A percentile compares a stretch with the other conserved stretches of the same genome.
phyloP scores from a whole-genome alignment of 768 basidiomycete genomes.

The Phanerochaete sordida region DNA sequence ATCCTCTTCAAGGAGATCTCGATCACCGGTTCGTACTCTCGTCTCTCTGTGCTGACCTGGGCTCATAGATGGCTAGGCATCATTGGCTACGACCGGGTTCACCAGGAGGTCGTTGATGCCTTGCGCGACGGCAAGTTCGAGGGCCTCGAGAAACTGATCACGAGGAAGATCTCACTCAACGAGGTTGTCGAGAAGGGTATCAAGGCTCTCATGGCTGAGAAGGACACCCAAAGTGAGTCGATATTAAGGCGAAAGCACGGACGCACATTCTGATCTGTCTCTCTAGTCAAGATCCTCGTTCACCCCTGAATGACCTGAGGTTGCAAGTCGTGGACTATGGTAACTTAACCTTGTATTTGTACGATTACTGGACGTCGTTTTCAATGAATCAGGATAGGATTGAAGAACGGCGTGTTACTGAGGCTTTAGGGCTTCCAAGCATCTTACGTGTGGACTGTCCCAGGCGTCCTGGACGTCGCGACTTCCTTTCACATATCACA shows the following conservation, averaged over 20 bases:
- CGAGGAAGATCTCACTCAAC: slow-evolving; percentile 36
- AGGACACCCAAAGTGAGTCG: slow-evolving; percentile 37
- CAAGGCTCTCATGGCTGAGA: slow-evolving; percentile 35
- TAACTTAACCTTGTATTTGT: neutral
- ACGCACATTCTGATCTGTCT: neutral
- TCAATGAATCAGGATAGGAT: neutral
- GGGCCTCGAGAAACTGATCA: slow-evolving; percentile 39
- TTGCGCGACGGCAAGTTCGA: slow-evolving; percentile 36
- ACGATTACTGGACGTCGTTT: neutral
- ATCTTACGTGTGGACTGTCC: neutral
- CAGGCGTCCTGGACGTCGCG: neutral
- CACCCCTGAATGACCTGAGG: slow-evolving; percentile 6
- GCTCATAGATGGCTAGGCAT: slow-evolving; percentile 22
- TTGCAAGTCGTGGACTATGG: neutral
- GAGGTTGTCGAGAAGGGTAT: slow-evolving; percentile 43
- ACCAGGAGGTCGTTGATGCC: slow-evolving; percentile 36
- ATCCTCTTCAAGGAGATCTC: slow-evolving; percentile 35
- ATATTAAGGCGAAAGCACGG: neutral
- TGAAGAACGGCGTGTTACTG: neutral
- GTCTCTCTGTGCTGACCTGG: neutral
- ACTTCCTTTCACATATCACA: neutral
- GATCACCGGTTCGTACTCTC: slow-evolving; percentile 30
- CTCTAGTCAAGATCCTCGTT: slow-evolving; percentile 37
- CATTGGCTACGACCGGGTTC: slow-evolving; percentile 37
- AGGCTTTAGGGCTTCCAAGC: too few species aligned